Evolutionary conservation across 768 basidiomycete genomes (phyloP), one percentile per base, ranked within the genome.

Genomic region (Vishniacozyma victoriae): DNA sequence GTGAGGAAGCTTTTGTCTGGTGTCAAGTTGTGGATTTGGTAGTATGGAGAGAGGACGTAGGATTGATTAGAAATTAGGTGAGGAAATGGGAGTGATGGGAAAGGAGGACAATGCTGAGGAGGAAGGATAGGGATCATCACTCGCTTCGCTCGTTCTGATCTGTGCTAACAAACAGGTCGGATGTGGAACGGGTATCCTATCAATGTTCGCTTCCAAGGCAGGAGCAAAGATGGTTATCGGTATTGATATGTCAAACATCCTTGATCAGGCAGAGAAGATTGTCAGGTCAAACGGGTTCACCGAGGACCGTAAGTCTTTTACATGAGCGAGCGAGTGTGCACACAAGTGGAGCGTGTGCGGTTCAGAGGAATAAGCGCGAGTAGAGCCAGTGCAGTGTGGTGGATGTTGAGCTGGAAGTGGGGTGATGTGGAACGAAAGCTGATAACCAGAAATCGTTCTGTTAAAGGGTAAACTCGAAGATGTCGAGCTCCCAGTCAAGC

Each of bases 161-260:
- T n/a, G n/a, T n/a, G n/a, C n/a, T n/a, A n/a, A n/a, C n/a, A n/a
- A n/a, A n/a, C 41, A 67, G 70, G 95, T 99, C 57, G 95, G 95
- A 35, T 97, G 95, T 67, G 95, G 95, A 20, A 99, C 95, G 9
- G 95, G 95, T 43, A 97, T 97, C 55, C 77, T 97, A 40, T 91
- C 88, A 60, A 93, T 96, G 91, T 96, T 96, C 64, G 92, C 92
- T 44, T 88, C 90, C 25, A 93, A 87, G 73, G 92, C 92, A 27
- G 92, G 92, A 29, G 92, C 92, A 45, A 82, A 83, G 62, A 87
- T 86, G 53, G 91, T 96, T 60, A 89, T 93, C 56, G 92, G 91
- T 48, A 92, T 99, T 74, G 95, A 99, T 76, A 99, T 99, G 95
- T 95, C 91, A 49, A 99, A 99, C 76, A 99, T 99, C 75, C 87